Percentiles rank a stretch among this genome's conserved stretches.
Evolutionary conservation across 2,329 filamentous ascomycete genomes (phyloP).

Genomic region (Mycosphaerelloides madeirae): DNA sequence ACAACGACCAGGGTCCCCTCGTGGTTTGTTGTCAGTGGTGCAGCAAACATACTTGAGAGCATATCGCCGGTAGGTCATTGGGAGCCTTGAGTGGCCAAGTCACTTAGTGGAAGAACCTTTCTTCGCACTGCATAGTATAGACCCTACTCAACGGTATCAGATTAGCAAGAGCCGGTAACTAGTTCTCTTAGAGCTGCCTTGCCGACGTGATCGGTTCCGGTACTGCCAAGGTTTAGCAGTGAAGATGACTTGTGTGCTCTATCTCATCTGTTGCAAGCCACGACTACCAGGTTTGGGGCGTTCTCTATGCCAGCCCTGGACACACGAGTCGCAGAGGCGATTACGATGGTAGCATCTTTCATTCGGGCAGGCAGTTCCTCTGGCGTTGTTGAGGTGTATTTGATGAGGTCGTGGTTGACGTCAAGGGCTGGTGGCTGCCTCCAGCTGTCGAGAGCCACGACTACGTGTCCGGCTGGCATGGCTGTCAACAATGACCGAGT

Average conservation of each 20-base stretch:
- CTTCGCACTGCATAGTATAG: constrained; percentile 47
- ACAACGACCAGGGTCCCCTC: constrained; percentile 49
- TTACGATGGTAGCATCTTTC: constrained; percentile 44
- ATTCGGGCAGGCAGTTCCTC: constrained; percentile 40
- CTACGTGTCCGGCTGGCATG: constrained; percentile 35
- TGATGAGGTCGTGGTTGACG: constrained; percentile 42
- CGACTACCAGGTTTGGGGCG: constrained; percentile 41
- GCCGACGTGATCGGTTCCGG: constrained; percentile 47
- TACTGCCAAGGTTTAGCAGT: constrained; percentile 32
- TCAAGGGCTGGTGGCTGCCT: constrained; percentile 39
- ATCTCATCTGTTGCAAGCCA: constrained; percentile 31
- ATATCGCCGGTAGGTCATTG: constrained; percentile 41
- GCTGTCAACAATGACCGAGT: too few species aligned
- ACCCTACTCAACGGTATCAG: constrained; percentile 5
- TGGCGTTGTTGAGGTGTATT: constrained; percentile 33
- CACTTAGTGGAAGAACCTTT: constrained; percentile 37
- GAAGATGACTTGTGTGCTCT: background rate
- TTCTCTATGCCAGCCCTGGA: constrained; percentile 38
- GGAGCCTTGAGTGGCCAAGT: constrained; percentile 30
- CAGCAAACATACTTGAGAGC: constrained; percentile 33
- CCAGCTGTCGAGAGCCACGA: constrained; percentile 46
- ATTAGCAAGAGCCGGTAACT: too few species aligned
- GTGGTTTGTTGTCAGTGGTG: constrained; percentile 42
- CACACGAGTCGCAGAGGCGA: constrained; percentile 40
- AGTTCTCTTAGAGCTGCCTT: constrained; percentile 38